A percentile compares a stretch with the other conserved stretches of the same genome.
phyloP scores from a whole-genome alignment of 148 eudicot species.

The Rhododendron griersonianum region DNA sequence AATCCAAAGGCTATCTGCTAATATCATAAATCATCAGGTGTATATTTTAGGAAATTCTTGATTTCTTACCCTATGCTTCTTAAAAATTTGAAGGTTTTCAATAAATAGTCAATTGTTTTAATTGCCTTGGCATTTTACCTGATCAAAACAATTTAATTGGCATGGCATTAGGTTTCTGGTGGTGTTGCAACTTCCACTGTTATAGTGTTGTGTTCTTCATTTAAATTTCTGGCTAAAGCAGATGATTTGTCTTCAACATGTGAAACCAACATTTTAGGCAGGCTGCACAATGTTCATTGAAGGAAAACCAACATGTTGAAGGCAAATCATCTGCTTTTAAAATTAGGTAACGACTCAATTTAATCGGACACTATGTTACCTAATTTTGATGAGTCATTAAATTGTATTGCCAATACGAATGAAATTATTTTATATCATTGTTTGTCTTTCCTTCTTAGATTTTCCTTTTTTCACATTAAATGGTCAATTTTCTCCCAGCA shows the following conservation, averaged over 20 bases:
- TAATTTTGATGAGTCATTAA: not conserved
- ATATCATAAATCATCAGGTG: constrained; percentile 96
- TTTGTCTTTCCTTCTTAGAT: not conserved
- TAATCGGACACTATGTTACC: not conserved
- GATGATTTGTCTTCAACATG: not conserved
- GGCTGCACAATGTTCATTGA: not conserved
- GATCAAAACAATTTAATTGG: not conserved
- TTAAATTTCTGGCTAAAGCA: not conserved
- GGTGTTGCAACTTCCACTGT: not conserved
- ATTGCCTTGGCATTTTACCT: not conserved
- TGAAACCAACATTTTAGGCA: not conserved
- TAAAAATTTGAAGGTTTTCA: not conserved
- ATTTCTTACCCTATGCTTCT: not conserved
- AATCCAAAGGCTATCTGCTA: constrained; percentile 91
- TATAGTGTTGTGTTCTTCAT: not conserved
- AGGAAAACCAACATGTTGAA: too few relatives aligned
- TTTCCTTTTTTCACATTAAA: not conserved
- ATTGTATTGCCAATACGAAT: not conserved
- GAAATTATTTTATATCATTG: not conserved
- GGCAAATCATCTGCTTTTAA: too few relatives aligned
- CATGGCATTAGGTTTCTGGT: not conserved
- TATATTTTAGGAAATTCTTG: not conserved
- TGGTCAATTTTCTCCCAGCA: not conserved
- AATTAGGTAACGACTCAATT: too few relatives aligned
- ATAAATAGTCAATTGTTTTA: not conserved